Percentiles rank a stretch among this genome's conserved stretches.
phyloP scores from a whole-genome alignment of 2,329 filamentous ascomycete genomes.

The Stachybotrys chartarum region DNA sequence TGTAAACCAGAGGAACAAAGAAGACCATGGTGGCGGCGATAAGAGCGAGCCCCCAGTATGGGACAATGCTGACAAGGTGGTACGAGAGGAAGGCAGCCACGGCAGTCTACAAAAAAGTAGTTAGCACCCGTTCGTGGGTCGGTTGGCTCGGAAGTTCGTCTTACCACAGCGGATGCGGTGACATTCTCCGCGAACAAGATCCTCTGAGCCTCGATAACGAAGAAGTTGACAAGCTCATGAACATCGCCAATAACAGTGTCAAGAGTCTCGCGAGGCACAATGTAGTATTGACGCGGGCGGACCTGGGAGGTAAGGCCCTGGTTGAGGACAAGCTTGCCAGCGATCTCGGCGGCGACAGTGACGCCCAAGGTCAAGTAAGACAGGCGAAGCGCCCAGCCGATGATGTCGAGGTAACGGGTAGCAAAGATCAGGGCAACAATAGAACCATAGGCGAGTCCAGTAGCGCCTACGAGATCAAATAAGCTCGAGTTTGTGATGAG shows the following conservation, averaged over 20 bases:
- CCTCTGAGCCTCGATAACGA: conserved; percentile 62
- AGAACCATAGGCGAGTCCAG: conserved; percentile 55
- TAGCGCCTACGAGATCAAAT: conserved; percentile 41
- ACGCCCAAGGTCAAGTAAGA: conserved; percentile 56
- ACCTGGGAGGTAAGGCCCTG: conserved; percentile 58
- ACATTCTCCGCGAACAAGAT: conserved; percentile 64
- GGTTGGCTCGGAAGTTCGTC: conserved; percentile 17
- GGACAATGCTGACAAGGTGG: conserved; percentile 62
- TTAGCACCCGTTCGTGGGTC: conserved; percentile 7
- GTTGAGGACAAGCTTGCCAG: conserved; percentile 54
- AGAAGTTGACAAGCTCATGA: conserved; percentile 65
- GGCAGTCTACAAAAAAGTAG: conserved; percentile 39
- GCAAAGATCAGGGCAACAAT: conserved; percentile 54
- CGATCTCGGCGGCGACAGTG: conserved; percentile 53
- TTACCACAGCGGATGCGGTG: conserved; percentile 49
- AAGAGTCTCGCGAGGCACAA: conserved; percentile 54
- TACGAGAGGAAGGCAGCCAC: conserved; percentile 57
- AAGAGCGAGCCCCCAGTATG: conserved; percentile 61
- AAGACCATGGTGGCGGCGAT: conserved; percentile 53
- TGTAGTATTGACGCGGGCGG: conserved; percentile 61
- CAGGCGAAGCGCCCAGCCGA: conserved; percentile 59
- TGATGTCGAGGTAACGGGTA: conserved; percentile 57
- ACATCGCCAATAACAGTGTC: conserved; percentile 55
- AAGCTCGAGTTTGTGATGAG: conserved; percentile 1
- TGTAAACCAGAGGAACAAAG: conserved; percentile 57